Conservation (phyloP, 257 asterid genomes). For the Gentiana macrophylla region DNA sequence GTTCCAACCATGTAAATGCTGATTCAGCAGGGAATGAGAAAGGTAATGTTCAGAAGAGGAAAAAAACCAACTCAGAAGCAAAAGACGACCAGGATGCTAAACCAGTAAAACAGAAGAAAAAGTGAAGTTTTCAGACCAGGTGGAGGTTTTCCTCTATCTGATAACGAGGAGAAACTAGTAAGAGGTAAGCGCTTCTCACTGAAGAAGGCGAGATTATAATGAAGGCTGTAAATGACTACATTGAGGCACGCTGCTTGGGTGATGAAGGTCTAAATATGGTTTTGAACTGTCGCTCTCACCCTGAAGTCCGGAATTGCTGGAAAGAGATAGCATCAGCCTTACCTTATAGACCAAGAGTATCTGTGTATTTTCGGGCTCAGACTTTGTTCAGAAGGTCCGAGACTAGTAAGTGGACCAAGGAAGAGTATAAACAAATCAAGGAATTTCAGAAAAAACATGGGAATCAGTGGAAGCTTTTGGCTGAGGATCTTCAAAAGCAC, state of each 20-base stretch:
- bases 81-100: conserved; percentile 5
- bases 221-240: conserved; percentile 17
- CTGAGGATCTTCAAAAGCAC: conserved; percentile 21
- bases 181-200: conserved; percentile 16
- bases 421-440: conserved; percentile 12
- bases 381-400: conserved; percentile 15
- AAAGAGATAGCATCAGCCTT: conserved; percentile 13
- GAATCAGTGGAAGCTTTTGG: conserved; percentile 16
- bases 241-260: conserved; percentile 17
- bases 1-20: not conserved
- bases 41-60: conserved; percentile 1
- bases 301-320: conserved; percentile 19
- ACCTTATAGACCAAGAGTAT: conserved; percentile 10
- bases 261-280: conserved; percentile 22
- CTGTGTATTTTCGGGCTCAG: conserved; percentile 22
- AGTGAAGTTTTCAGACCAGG: conserved; percentile 10
- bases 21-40: not conserved
- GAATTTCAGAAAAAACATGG: conserved; percentile 8
- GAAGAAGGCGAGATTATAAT: conserved; percentile 20
- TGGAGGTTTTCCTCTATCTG: conserved; percentile 10
- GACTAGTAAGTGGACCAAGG: conserved; percentile 18
- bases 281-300: conserved; percentile 12
- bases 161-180: conserved; percentile 4
- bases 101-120: conserved; percentile 4
- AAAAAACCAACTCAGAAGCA: not conserved